Percentiles rank a stretch among this genome's conserved stretches.
Evolutionary conservation across 192 early-diverging fungal genomes (phyloP).

Genomic region (Dissophora globulifera): DNA sequence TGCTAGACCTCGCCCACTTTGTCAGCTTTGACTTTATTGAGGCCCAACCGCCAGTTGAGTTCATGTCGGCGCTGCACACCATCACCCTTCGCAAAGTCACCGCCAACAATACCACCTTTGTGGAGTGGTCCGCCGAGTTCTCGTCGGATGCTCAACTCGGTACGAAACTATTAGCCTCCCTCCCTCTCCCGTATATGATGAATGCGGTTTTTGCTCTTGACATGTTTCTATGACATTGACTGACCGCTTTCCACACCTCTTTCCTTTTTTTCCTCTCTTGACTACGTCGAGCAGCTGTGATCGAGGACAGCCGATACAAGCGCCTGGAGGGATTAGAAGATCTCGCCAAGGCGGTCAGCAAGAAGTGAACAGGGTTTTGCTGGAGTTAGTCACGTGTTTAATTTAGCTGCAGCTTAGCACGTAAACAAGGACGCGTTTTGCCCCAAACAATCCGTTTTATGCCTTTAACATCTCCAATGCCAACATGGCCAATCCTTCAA

Average conservation of each 20-base stretch:
- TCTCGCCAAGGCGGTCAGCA: slow-evolving; percentile 55
- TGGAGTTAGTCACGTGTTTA: neutral
- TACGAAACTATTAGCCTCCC: neutral
- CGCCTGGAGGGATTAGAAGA: slow-evolving; percentile 66
- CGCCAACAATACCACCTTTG: slow-evolving; percentile 64
- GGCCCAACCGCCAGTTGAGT: slow-evolving; percentile 59
- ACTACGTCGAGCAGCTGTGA: slow-evolving; percentile 37
- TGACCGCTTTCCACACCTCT: neutral
- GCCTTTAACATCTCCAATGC: neutral
- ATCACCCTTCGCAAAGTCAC: slow-evolving; percentile 60
- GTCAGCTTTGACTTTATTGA: slow-evolving; percentile 69
- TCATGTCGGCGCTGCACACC: slow-evolving; percentile 66
- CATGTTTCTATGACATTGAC: too few species aligned
- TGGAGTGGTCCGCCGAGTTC: slow-evolving; percentile 69
- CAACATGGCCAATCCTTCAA: slow-evolving; percentile 48
- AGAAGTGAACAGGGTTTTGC: slow-evolving; percentile 2
- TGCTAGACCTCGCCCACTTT: slow-evolving; percentile 51
- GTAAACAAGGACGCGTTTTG: neutral
- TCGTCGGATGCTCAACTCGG: slow-evolving; percentile 59
- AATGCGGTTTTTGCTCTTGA: neutral
- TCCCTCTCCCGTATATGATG: neutral
- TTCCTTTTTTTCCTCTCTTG: slow-evolving; percentile 2
- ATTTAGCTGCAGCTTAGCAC: neutral
- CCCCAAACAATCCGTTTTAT: too few species aligned
- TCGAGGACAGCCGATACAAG: slow-evolving; percentile 69